Conservation (phyloP, 2,329 filamentous ascomycete genomes). For the Xylaria sp. region DNA sequence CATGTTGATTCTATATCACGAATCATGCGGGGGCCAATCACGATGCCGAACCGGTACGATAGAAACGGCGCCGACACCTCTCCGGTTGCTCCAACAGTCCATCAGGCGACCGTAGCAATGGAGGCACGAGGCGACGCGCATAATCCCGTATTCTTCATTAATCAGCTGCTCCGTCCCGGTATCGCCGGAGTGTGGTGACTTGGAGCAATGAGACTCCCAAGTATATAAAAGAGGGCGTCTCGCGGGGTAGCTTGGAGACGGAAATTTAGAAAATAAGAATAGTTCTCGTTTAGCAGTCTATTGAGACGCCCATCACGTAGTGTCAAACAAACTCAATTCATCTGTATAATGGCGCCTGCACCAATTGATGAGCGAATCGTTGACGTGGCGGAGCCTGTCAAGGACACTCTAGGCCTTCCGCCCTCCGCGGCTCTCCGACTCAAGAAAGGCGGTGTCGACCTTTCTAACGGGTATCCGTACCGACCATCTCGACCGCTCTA, state of each 20-base stretch:
- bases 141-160: conserved; percentile 21
- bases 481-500: conserved; percentile 74
- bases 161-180: conserved; percentile 25
- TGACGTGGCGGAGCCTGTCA: conserved; percentile 70
- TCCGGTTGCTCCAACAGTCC: conserved; percentile 5
- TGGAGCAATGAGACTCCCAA: background rate
- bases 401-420: conserved; percentile 73
- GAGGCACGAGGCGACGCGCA: conserved; percentile 27
- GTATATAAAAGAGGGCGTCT: conserved; percentile 26
- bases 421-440: conserved; percentile 66
- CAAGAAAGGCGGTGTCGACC: conserved; percentile 75
- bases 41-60: conserved; percentile 2
- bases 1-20: conserved; percentile 35
- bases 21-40: conserved; percentile 39
- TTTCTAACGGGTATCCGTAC: conserved; percentile 77
- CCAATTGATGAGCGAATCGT: conserved; percentile 71
- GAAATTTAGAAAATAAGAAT: background rate
- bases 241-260: conserved; percentile 11
- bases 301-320: background rate
- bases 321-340: background rate
- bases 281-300: background rate
- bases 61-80: conserved; percentile 9
- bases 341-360: conserved; percentile 60
- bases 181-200: conserved; percentile 17
- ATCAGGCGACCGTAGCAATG: conserved; percentile 14